phyloP scores from a whole-genome alignment of 2,329 filamentous ascomycete species.

The Colletotrichum australisinense region DNA sequence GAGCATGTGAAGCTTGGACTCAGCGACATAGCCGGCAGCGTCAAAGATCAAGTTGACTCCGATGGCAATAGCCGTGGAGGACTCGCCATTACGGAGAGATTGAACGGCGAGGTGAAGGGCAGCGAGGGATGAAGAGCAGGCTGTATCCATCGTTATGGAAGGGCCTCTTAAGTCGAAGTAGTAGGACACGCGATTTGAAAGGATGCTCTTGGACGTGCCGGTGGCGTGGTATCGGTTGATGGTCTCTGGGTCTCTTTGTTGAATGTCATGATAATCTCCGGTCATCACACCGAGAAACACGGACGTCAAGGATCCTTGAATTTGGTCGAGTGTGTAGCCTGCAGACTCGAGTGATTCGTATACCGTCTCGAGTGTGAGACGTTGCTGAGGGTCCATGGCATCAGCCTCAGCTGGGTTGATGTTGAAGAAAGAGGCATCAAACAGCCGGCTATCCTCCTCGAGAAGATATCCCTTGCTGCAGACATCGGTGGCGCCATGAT shows the following conservation, averaged over 20 bases:
- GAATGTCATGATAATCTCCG: constrained; percentile 42
- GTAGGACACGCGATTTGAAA: constrained; percentile 54
- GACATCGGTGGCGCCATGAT: constrained; percentile 40
- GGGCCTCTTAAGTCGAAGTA: constrained; percentile 52
- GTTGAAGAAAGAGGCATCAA: constrained; percentile 45
- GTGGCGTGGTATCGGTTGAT: constrained; percentile 41
- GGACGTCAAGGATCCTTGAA: constrained; percentile 12
- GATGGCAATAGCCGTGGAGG: constrained; percentile 43
- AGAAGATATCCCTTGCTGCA: constrained; percentile 37
- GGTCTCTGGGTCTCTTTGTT: constrained; percentile 40
- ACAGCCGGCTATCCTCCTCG: constrained; percentile 35
- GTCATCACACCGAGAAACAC: constrained; percentile 38
- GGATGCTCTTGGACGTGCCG: constrained; percentile 38
- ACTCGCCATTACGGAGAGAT: constrained; percentile 46
- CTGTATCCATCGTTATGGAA: constrained; percentile 56
- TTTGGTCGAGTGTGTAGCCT: constrained; percentile 23
- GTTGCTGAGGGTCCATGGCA: constrained; percentile 48
- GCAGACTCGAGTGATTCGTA: constrained; percentile 46
- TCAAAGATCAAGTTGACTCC: constrained; percentile 41
- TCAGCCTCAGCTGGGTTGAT: constrained; percentile 42
- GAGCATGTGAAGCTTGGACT: constrained; percentile 35
- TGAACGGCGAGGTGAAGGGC: constrained; percentile 54
- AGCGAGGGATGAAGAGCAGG: constrained; percentile 56
- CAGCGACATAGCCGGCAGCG: constrained; percentile 28
- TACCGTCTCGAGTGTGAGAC: constrained; percentile 46